A percentile compares a stretch with the other conserved stretches of the same genome.
These are phyloP conservation scores for Corchorus capsularis DNA, from an alignment of 345 rosid genomes.

Conservation along the genomic window DNA sequence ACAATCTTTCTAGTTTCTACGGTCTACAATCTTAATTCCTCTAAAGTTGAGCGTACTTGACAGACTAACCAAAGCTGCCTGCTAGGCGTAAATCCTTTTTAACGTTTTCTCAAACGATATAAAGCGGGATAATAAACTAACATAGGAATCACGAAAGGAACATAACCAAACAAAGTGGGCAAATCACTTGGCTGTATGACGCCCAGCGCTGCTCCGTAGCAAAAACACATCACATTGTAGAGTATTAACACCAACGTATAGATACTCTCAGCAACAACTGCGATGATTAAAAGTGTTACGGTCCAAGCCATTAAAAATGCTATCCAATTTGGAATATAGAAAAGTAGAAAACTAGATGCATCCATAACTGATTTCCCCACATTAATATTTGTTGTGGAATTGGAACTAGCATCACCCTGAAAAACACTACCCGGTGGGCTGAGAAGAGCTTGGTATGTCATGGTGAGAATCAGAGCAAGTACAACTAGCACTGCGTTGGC, in stretches of 20 bases:
- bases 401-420: neutral
- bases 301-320: neutral
- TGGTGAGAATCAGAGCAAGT: neutral
- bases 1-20: too few species aligned
- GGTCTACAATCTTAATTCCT: too few species aligned
- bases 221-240: neutral
- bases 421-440: neutral
- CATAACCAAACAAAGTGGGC: too few species aligned
- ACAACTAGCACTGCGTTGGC: neutral
- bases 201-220: neutral
- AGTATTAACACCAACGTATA: neutral
- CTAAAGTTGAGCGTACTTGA: too few species aligned
- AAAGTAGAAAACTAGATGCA: fast-evolving
- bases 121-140: too few species aligned
- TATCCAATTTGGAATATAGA: neutral
- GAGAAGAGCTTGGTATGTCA: neutral
- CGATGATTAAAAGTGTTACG: neutral
- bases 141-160: too few species aligned
- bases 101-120: too few species aligned
- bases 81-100: too few species aligned
- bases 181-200: neutral
- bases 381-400: too few species aligned
- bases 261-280: neutral
- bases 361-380: neutral
- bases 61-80: too few species aligned